Evolutionary conservation across 1,284 basidiomycete species (phyloP).

Genomic region (Moesziomyces antarcticus): DNA sequence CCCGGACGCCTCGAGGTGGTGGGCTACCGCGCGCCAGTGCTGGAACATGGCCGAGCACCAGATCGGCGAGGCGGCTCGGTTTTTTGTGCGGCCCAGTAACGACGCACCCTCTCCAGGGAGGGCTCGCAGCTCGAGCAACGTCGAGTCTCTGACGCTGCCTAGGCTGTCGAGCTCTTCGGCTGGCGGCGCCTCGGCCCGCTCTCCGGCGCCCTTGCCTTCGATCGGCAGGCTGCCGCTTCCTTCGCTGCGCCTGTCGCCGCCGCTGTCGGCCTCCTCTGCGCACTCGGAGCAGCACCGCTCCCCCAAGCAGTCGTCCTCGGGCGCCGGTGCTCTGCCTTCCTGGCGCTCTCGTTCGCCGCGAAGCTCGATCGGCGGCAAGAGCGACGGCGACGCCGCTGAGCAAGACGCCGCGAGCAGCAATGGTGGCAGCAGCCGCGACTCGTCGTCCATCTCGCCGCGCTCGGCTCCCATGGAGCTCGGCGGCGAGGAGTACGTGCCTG

Average conservation of each 20-base stretch:
- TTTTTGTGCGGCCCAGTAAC: constrained; percentile 45
- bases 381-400: constrained; percentile 23
- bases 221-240: constrained; percentile 37
- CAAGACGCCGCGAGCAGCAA: constrained; percentile 31
- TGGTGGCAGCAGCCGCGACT: constrained; percentile 36
- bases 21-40: constrained; percentile 47
- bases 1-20: constrained; percentile 43
- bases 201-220: constrained; percentile 25
- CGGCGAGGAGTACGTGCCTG: constrained; percentile 24
- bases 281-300: constrained; percentile 15
- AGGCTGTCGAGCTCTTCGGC: constrained; percentile 28
- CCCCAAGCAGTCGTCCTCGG: constrained; percentile 2
- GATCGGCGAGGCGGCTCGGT: constrained; percentile 34
- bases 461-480: constrained; percentile 31
- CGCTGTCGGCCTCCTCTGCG: constrained; percentile 14
- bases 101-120: constrained; percentile 38
- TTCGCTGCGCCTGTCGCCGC: constrained; percentile 40
- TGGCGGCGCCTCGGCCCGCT: constrained; percentile 10
- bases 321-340: constrained; percentile 1
- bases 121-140: background rate
- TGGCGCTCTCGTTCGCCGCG: constrained; percentile 35
- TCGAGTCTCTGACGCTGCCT: constrained; percentile 36
- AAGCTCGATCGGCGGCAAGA: constrained; percentile 36
- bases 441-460: constrained; percentile 30
- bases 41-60: constrained; percentile 44